These are phyloP conservation scores for Penstemon newberryi DNA, from an alignment of 257 asterid genomes.

Conservation along the genomic window DNA sequence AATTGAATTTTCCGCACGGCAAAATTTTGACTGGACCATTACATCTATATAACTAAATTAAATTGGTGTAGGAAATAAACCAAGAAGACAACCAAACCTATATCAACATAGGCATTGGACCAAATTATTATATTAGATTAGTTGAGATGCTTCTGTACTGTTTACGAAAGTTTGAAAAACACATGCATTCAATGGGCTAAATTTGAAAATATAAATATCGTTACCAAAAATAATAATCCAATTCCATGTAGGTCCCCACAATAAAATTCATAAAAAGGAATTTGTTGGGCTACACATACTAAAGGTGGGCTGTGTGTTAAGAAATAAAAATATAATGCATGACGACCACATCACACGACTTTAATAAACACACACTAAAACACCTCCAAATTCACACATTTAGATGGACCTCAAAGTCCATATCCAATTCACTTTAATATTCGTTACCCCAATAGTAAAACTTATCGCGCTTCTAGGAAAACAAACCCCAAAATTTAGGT, in stretches of 20 bases:
- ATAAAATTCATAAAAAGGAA: background rate
- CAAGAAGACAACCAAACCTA: too few relatives aligned
- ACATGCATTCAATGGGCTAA: constrained; percentile 1
- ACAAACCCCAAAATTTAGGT: constrained; percentile 41
- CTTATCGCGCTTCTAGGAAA: constrained; percentile 32
- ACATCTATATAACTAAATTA: too few relatives aligned
- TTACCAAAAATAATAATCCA: background rate
- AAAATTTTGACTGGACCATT: too few relatives aligned
- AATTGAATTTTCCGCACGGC: too few relatives aligned
- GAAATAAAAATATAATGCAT: constrained; percentile 26
- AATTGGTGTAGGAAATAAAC: too few relatives aligned
- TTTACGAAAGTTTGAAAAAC: background rate
- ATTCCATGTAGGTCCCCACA: constrained; percentile 33
- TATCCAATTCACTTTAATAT: constrained; percentile 57
- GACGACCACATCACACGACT: constrained; percentile 13
- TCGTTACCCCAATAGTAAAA: constrained; percentile 33
- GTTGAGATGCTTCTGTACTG: background rate
- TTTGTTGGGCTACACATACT: constrained; percentile 41
- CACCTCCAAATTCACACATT: constrained; percentile 26
- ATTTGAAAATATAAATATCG: background rate
- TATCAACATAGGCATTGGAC: background rate
- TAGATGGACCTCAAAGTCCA: constrained; percentile 86
- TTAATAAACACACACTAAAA: constrained; percentile 34
- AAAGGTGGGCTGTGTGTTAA: constrained; percentile 49
- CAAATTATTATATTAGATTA: background rate